Conservation (phyloP, 2,329 filamentous ascomycete genomes). For the Rutstroemia sydowiana region DNA sequence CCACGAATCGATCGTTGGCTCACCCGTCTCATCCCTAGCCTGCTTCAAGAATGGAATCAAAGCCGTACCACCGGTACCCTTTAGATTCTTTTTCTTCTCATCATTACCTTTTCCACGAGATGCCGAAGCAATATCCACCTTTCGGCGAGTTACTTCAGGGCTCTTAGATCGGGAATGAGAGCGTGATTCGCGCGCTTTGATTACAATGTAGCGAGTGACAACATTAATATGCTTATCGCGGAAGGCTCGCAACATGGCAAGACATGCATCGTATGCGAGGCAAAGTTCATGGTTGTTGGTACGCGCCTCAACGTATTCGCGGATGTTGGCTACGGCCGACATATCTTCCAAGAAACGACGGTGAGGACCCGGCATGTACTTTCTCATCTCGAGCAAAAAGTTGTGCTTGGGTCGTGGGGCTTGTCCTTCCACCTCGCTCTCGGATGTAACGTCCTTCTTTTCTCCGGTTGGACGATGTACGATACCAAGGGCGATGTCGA, state of each 20-base stretch:
- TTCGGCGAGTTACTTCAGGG: conserved; percentile 44
- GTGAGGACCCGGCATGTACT: conserved; percentile 93
- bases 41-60: conserved; percentile 96
- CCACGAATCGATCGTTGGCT: conserved; percentile 72
- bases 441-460: conserved; percentile 41
- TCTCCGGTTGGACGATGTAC: conserved; percentile 86
- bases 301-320: conserved; percentile 65
- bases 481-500: conserved; percentile 84
- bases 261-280: conserved; percentile 83
- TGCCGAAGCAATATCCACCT: conserved; percentile 57
- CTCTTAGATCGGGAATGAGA: conserved; percentile 49
- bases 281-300: conserved; percentile 57
- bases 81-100: conserved; percentile 50
- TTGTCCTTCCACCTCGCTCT: conserved; percentile 39
- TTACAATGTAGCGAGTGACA: conserved; percentile 90
- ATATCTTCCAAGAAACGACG: conserved; percentile 83
- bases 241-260: conserved; percentile 60
- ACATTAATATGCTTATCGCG: conserved; percentile 90
- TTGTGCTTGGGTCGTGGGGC: conserved; percentile 59
- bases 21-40: conserved; percentile 89
- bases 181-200: conserved; percentile 71
- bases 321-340: conserved; percentile 74
- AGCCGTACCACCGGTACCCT: conserved; percentile 87
- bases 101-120: conserved; percentile 38
- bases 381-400: conserved; percentile 94